Percentiles rank a stretch among this genome's conserved stretches.
phyloP scores from a whole-genome alignment of 2,329 filamentous ascomycete species.

The Pestalotiopsis sp. region DNA sequence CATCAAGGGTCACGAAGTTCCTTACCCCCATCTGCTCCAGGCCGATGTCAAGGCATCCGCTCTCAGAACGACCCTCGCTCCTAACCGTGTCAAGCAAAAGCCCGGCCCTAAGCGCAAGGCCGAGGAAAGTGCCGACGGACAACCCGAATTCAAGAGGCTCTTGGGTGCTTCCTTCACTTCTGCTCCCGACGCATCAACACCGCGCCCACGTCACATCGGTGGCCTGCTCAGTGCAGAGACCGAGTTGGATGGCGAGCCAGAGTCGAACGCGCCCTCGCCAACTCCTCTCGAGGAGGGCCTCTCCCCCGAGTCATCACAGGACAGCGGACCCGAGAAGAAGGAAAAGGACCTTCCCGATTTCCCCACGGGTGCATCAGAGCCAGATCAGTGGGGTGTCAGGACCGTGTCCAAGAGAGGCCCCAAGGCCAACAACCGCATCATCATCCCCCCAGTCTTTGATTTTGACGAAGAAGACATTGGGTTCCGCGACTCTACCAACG shows the following conservation, averaged over 20 bases:
- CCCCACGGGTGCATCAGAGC: constrained; percentile 43
- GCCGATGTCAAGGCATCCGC: constrained; percentile 37
- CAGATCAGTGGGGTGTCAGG: constrained; percentile 56
- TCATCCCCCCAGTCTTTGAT: constrained; percentile 51
- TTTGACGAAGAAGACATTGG: constrained; percentile 60
- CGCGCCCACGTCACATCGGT: constrained; percentile 42
- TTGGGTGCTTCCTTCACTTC: constrained; percentile 33
- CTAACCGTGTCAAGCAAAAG: constrained; percentile 29
- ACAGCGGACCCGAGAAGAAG: constrained; percentile 24
- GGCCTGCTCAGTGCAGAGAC: constrained; percentile 38
- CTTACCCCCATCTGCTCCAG: constrained; percentile 28
- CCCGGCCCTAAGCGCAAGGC: constrained; percentile 51
- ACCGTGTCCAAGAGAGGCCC: constrained; percentile 44
- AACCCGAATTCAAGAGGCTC: constrained; percentile 52
- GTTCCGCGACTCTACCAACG: constrained; percentile 61
- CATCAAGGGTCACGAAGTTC: constrained; percentile 32
- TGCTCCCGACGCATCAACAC: constrained; percentile 31
- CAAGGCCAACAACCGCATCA: constrained; percentile 53
- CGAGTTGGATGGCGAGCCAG: constrained; percentile 32
- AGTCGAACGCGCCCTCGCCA: constrained; percentile 34
- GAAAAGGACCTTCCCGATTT: constrained; percentile 33
- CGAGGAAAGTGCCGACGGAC: constrained; percentile 50
- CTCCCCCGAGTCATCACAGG: constrained; percentile 25
- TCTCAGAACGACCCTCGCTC: constrained; percentile 28
- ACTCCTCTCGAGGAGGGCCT: constrained; percentile 22